Percentiles rank a stretch among this genome's conserved stretches.
Conservation (phyloP, 176 grass and related monocot species). For the Bolboschoenus planiculmis region DNA sequence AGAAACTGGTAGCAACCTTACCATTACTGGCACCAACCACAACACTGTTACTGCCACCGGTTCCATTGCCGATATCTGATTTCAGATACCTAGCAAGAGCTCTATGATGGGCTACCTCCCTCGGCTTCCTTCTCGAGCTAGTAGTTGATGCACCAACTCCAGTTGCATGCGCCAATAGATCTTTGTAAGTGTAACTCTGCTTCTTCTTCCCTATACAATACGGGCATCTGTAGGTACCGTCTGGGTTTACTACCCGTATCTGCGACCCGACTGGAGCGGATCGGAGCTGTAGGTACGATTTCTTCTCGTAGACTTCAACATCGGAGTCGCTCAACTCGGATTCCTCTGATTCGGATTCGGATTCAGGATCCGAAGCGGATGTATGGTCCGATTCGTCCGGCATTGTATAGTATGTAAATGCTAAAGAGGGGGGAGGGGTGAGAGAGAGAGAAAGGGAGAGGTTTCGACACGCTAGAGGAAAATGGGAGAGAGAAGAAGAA, state of each 20-base stretch:
- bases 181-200: conserved; percentile 19
- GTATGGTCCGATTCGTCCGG: neutral
- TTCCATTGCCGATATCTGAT: neutral
- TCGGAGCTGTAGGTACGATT: conserved; percentile 6
- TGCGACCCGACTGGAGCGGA: conserved; percentile 12
- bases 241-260: neutral
- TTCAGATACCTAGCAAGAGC: conserved; percentile 18
- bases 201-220: conserved; percentile 21
- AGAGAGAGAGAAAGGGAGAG: neutral
- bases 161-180: conserved; percentile 15
- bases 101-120: conserved; percentile 5
- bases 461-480: neutral
- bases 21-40: neutral
- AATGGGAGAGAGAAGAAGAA: neutral
- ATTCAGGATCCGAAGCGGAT: neutral
- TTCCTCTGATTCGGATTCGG: conserved; percentile 19
- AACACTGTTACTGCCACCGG: neutral
- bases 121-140: conserved; percentile 14
- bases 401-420: neutral
- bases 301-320: conserved; percentile 17
- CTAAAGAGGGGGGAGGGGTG: no score
- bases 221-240: neutral
- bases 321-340: conserved; percentile 22
- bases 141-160: conserved; percentile 12
- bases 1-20: neutral